Evolutionary conservation across 768 basidiomycete species (phyloP), one percentile per base, ranked within the genome.

Genomic region (Russula sp.): DNA sequence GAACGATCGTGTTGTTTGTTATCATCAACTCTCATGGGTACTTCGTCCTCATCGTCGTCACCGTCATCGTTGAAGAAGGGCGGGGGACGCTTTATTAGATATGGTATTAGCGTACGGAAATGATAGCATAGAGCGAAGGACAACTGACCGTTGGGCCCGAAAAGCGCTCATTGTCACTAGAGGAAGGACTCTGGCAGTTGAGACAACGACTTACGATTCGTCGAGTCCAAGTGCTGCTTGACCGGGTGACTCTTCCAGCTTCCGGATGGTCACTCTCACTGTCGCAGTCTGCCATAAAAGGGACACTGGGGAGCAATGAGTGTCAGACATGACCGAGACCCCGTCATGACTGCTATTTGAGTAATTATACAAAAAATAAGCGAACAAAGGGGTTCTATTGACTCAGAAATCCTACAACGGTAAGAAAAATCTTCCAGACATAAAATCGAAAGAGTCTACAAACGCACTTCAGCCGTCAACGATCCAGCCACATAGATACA

Each of bases 401-500:
- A 10, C 20, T 44, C 1, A 8, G 16, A 18, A 51, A 13, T 40
- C 34, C n/a, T 57, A 65, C 64, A 65, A 50, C 54, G 0, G 11
- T 3, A 11, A 34, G 1, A 10, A 34, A 34, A 34, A 11, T 34
- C 11, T 34, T 34, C 34, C 38, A 38, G 38, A 5, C 38, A 5
- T 16, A n/a, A n/a, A 38, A 38, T 38, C 5, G 5, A 38, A 38
- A 34, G 16, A 30, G 18, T 28, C 34, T 50, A 28, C 44, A 26
- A 46, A 44, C 11, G 49, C 40, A 14, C 42, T 28, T 49, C 54
- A 32, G 10, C 26, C 20, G 34, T 56, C 40, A 44, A 26, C 42
- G 59, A 38, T n/a, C 55, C 20, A 6, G 30, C 38, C 14, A 14
- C 72, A 46, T 83, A 84, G 24, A 83, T 75, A 22, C 69, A 70